Percentiles rank a stretch among this genome's conserved stretches.
These are phyloP conservation scores for Mucor plumbeus DNA, from an alignment of 371 early-diverging fungal species.

Conservation along the genomic window DNA sequence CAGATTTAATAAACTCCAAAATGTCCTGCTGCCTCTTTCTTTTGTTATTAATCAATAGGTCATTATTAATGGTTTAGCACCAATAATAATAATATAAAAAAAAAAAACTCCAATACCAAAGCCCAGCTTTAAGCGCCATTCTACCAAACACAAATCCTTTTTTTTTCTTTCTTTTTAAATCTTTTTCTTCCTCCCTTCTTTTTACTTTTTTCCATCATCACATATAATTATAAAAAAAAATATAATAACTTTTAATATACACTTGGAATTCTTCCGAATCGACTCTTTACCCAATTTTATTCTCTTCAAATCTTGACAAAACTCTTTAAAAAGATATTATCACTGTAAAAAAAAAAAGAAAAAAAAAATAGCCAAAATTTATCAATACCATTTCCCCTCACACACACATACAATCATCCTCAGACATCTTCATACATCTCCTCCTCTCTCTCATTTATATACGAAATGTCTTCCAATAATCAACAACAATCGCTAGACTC, in stretches of 20 bases:
- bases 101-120: too few species aligned
- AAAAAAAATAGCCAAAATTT: neutral
- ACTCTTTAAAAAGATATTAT: neutral
- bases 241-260: neutral
- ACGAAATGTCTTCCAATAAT: conserved; percentile 11
- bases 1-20: too few species aligned
- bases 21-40: too few species aligned
- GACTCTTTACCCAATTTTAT: neutral
- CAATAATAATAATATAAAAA: too few species aligned
- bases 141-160: neutral
- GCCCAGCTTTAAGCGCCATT: conserved; percentile 4
- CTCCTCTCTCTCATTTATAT: neutral
- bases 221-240: neutral
- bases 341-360: neutral
- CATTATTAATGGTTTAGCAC: too few species aligned
- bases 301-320: neutral
- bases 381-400: neutral
- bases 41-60: too few species aligned
- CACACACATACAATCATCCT: neutral
- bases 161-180: neutral
- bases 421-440: neutral
- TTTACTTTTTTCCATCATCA: neutral
- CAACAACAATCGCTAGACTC: neutral
- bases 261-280: neutral
- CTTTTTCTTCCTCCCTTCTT: neutral